Evolutionary conservation across 257 asterid genomes (phyloP).

Genomic region (Capsicum baccatum): DNA sequence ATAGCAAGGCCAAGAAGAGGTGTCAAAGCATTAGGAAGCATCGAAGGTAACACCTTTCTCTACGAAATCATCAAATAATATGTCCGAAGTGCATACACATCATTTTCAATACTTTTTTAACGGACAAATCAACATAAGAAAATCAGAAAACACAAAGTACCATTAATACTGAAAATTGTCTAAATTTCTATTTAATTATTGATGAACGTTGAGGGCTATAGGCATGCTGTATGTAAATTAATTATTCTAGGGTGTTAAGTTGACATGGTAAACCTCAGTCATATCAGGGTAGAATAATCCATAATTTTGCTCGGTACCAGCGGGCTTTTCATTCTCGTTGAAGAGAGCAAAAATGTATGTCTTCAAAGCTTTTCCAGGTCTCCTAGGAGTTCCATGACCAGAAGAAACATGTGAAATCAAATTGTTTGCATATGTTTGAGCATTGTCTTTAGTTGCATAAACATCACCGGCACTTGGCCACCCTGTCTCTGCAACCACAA

Average conservation of each 20-base stretch:
- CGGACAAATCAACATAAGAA: neutral
- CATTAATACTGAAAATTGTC: neutral
- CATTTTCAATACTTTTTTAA: neutral
- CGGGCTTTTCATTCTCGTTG: slow-evolving; percentile 44
- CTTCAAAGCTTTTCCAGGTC: slow-evolving; percentile 44
- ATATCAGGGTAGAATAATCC: slow-evolving; percentile 42
- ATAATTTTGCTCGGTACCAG: slow-evolving; percentile 43
- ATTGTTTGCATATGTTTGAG: slow-evolving; percentile 44
- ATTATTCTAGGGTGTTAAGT: slow-evolving; percentile 15
- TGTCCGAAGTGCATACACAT: neutral
- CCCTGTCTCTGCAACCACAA: slow-evolving; percentile 62
- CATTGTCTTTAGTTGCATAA: slow-evolving; percentile 43
- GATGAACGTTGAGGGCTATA: neutral
- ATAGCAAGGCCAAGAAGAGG: neutral
- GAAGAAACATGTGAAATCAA: slow-evolving; percentile 38
- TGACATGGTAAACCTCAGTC: slow-evolving; percentile 49
- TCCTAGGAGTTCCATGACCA: slow-evolving; percentile 52
- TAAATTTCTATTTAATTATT: neutral
- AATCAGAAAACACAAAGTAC: neutral
- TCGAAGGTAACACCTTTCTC: too few relatives aligned
- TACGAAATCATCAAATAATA: neutral
- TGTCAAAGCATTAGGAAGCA: neutral
- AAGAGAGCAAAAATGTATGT: slow-evolving; percentile 52
- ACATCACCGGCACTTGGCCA: slow-evolving; percentile 62
- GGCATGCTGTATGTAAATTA: neutral